Evolutionary conservation across 129 eudicot species (phyloP).

Genomic region (Flaveria bidentis): DNA sequence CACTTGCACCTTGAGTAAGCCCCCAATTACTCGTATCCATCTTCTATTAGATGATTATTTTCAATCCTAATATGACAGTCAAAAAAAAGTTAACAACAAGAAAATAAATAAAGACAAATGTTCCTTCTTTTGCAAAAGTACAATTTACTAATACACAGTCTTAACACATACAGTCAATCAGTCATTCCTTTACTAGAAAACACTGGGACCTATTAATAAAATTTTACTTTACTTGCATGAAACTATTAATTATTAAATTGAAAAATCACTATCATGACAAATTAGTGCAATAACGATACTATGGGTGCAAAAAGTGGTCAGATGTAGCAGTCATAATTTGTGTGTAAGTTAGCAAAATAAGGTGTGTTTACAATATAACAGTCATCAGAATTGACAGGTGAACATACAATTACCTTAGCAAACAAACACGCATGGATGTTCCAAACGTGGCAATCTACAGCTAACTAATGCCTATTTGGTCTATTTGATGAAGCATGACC

Average conservation of each 20-base stretch:
- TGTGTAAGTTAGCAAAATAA: background rate
- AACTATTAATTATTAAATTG: background rate
- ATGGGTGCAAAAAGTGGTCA: background rate
- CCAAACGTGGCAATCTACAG: background rate
- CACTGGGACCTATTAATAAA: background rate
- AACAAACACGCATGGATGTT: background rate
- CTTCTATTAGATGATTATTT: conserved; percentile 1
- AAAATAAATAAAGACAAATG: background rate
- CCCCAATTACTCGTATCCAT: conserved; percentile 68
- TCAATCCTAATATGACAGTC: background rate
- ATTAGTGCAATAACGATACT: background rate
- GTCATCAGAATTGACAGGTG: background rate
- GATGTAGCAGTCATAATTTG: background rate
- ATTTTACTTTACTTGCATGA: background rate
- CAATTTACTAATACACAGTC: background rate
- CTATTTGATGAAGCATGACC: background rate
- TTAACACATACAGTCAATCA: conserved; percentile 1
- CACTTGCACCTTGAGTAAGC: conserved; percentile 39
- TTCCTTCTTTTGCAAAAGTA: conserved; percentile 4
- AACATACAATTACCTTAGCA: background rate
- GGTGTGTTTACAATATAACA: background rate
- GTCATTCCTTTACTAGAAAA: background rate
- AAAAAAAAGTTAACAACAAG: background rate
- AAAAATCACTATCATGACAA: background rate
- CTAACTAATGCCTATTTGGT: background rate